Evolutionary conservation across 441 rosid species (phyloP), one percentile per base, ranked within the genome.

Genomic region (Euphorbia neoarborescens): DNA sequence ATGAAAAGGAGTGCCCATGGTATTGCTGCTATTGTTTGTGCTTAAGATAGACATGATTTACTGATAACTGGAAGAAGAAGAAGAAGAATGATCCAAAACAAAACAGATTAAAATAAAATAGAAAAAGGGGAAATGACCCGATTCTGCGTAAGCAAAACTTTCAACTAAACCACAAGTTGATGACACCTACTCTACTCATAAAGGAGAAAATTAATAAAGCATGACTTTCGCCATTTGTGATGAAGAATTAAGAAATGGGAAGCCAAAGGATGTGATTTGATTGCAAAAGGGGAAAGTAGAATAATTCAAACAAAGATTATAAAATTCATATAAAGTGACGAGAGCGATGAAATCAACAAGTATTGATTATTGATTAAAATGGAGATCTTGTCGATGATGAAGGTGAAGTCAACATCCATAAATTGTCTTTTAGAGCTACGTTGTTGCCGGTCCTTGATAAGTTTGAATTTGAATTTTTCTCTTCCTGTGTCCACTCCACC

Each of bases 1-100:
- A 74, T 76, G 89, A 71, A 92, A 89, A 27, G 89, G 80, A 32
- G 86, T 69, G 71, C 77, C 81, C 89, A 81, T 83, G 83, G 70
- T 75, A 78, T 11, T 63, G 53, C 72, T 73, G 73, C 75, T 70
- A 65, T 58, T 81, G 70, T 63, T 82, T 75, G 76, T 86, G 79
- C 87, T 85, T 62, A 84, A 71, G 71, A 69, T 78, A 13, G 89
- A 86, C 89, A 84, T 85, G 71, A 34, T 62, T 63, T 71, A 5
- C 67, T 38, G 51, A 25, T 7, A 0, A 51, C 2, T 13, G 2
- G 7, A 35, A 28, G 24, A 37, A 20, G 19, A 13, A 46, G n/a
- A 25, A 20, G 14, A 62, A 35, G 42, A 19, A 11, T 50, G 2
- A 22, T 32, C 1, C 11, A 56, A 32, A 32, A 2, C 4, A 32